These are phyloP conservation scores for Sphaerostilbella broomeana DNA, from an alignment of 2,329 filamentous ascomycete species.

Conservation along the genomic window DNA sequence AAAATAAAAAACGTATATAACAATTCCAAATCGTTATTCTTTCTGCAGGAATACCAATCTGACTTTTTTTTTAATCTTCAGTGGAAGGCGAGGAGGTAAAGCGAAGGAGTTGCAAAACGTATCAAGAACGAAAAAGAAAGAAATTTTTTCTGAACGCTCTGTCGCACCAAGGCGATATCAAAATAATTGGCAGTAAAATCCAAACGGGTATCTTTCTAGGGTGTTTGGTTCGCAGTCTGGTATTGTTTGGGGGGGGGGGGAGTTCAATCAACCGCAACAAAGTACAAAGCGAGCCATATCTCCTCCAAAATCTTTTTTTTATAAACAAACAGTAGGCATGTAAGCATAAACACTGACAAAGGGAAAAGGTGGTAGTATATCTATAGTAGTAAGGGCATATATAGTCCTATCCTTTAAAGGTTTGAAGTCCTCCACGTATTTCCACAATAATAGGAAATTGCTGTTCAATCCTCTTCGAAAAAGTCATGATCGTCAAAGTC, in stretches of 20 bases:
- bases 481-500: constrained; percentile 56
- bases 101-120: no score
- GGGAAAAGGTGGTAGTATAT: background rate
- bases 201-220: constrained; percentile 37
- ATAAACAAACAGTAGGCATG: background rate
- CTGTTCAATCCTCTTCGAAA: constrained; percentile 39
- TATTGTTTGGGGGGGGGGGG: constrained; percentile 15
- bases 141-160: no score
- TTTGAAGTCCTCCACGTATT: no score
- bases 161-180: no score
- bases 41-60: constrained; percentile 19
- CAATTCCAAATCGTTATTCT: constrained; percentile 1
- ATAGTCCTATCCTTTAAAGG: no score
- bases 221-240: constrained; percentile 26
- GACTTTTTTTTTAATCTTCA: constrained; percentile 11
- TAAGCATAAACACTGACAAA: constrained; percentile 4
- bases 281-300: background rate
- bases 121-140: background rate
- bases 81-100: no score
- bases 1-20: constrained; percentile 5
- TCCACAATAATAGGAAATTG: no score
- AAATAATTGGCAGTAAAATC: constrained; percentile 27
- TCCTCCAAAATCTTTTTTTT: constrained; percentile 8
- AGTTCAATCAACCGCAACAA: constrained; percentile 21
- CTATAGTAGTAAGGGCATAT: no score